Evolutionary conservation across 257 asterid genomes (phyloP).

Genomic region (Paulownia fortunei): DNA sequence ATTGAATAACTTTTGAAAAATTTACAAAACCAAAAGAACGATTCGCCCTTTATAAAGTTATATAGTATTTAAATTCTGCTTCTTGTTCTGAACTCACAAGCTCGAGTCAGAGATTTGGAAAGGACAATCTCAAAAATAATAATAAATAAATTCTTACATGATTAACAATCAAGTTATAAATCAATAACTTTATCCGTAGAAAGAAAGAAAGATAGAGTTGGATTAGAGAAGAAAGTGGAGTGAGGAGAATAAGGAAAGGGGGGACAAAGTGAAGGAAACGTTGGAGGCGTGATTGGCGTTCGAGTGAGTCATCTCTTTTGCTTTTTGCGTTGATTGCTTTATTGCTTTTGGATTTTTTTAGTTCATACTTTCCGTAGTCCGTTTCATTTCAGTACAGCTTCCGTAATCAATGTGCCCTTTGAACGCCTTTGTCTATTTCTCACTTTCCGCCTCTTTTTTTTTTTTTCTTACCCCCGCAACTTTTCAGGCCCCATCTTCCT

Average conservation of each 20-base stretch:
- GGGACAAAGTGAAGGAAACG: constrained; percentile 20
- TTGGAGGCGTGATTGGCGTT: constrained; percentile 40
- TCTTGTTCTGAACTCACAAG: too few species aligned
- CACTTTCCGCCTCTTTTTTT: constrained; percentile 15
- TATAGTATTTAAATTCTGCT: too few species aligned
- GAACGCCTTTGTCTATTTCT: constrained; percentile 10
- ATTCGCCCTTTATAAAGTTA: too few species aligned
- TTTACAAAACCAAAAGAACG: too few species aligned
- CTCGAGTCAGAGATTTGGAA: too few species aligned
- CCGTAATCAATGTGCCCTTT: constrained; percentile 15
- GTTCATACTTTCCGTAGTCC: constrained; percentile 1
- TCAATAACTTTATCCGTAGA: too few species aligned
- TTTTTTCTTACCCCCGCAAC: background rate
- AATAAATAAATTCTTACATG: too few species aligned
- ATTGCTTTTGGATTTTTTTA: background rate
- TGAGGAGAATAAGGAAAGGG: background rate
- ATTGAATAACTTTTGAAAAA: too few species aligned
- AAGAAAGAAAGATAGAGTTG: background rate
- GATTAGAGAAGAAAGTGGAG: background rate
- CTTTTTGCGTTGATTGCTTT: background rate
- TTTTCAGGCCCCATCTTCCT: too few species aligned
- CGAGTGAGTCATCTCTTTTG: constrained; percentile 13
- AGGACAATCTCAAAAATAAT: too few species aligned
- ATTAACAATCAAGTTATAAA: too few species aligned
- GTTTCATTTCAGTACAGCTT: constrained; percentile 16